Evolutionary conservation across 1,284 basidiomycete genomes (phyloP).

Genomic region (Marasmius tenuissimus): DNA sequence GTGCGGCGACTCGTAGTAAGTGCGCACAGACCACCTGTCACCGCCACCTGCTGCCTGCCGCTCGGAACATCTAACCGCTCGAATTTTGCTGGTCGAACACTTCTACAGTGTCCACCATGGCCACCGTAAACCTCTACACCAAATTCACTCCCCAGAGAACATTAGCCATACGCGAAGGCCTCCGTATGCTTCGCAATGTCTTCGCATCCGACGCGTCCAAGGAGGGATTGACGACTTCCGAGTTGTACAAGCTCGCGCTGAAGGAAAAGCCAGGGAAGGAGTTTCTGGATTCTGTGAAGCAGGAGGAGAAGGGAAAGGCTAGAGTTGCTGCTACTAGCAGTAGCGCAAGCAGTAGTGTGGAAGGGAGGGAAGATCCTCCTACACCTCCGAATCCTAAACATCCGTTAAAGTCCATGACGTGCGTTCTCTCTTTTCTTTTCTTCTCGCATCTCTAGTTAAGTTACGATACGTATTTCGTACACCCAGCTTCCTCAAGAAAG

Average conservation of each 20-base stretch:
- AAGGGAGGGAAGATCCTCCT: slow-evolving; percentile 10
- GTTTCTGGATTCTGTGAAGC: slow-evolving; percentile 14
- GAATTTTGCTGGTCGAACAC: too few species aligned
- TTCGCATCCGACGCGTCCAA: slow-evolving; percentile 27
- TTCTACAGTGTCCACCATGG: neutral
- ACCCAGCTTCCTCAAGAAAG: slow-evolving; percentile 55
- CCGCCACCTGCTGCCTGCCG: too few species aligned
- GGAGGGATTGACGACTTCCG: slow-evolving; percentile 37
- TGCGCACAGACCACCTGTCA: too few species aligned
- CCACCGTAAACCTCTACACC: neutral
- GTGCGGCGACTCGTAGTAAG: too few species aligned
- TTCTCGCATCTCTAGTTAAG: neutral
- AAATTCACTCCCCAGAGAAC: slow-evolving; percentile 19
- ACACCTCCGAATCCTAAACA: slow-evolving; percentile 42
- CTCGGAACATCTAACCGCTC: too few species aligned
- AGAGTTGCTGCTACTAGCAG: slow-evolving; percentile 2
- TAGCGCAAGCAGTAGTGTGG: slow-evolving; percentile 2
- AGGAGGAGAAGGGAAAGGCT: slow-evolving; percentile 8
- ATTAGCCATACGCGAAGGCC: slow-evolving; percentile 30
- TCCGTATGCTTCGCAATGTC: slow-evolving; percentile 35
- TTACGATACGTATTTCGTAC: neutral
- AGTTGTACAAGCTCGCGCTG: slow-evolving; percentile 42
- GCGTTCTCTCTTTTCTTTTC: slow-evolving; percentile 16
- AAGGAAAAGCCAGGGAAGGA: slow-evolving; percentile 28
- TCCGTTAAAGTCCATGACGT: slow-evolving; percentile 54